phyloP scores from a whole-genome alignment of 2,329 filamentous ascomycete genomes.

The Clarireedia hainanense region DNA sequence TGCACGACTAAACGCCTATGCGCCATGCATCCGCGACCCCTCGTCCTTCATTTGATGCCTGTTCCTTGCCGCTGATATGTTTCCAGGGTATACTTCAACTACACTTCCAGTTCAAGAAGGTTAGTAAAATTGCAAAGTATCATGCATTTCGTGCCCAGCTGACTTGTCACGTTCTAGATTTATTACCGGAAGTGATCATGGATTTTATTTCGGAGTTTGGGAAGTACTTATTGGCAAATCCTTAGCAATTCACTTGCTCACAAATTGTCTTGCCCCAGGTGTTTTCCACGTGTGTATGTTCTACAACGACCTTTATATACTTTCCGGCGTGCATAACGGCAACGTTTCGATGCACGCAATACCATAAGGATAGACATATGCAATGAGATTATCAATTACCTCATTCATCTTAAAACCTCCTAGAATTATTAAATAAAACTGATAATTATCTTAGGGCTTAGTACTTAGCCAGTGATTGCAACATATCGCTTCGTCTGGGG shows the following conservation, averaged over 20 bases:
- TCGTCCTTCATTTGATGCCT: background rate
- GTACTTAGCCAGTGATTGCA: background rate
- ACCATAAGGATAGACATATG: background rate
- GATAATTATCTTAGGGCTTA: constrained; percentile 2
- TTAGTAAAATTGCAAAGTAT: constrained; percentile 33
- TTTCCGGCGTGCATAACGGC: constrained; percentile 9
- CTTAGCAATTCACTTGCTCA: constrained; percentile 16
- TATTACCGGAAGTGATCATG: constrained; percentile 44
- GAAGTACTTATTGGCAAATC: constrained; percentile 18
- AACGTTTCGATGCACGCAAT: constrained; percentile 8
- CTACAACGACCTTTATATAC: constrained; percentile 15
- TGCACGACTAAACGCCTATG: background rate
- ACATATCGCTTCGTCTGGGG: constrained; percentile 5
- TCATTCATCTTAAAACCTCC: background rate
- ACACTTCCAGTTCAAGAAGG: constrained; percentile 98
- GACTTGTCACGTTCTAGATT: constrained; percentile 32
- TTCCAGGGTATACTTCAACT: constrained; percentile 83
- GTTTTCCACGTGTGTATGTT: constrained; percentile 19
- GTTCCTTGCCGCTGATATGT: constrained; percentile 26
- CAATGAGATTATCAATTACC: background rate
- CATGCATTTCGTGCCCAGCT: constrained; percentile 13
- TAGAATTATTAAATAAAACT: background rate
- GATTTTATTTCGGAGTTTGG: background rate
- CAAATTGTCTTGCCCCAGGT: constrained; percentile 15
- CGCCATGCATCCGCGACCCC: background rate